Evolutionary conservation across 2,329 filamentous ascomycete species (phyloP), one percentile per base, ranked within the genome.

Genomic region (Nigrospora oryzae): DNA sequence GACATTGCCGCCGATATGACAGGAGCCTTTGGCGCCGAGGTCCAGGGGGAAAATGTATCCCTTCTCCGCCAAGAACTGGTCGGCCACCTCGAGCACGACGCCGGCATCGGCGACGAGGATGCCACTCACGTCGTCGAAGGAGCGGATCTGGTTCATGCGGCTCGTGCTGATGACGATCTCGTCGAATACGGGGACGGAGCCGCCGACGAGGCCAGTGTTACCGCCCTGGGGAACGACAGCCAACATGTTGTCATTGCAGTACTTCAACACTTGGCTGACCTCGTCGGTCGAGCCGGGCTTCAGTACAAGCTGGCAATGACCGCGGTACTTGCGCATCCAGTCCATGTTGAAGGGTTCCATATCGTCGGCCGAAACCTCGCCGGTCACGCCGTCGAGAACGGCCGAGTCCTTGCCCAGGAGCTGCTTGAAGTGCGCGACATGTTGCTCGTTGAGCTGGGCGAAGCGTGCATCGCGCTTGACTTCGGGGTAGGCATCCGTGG

Each of bases 271-370:
- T 67, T 85, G 78, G 77, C 89, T 95, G 56, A 97, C 87, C 66
- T 98, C 84, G 57, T 91, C 83, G 1, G 88, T 91, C 14, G 80
- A 85, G 42, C 76, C 79, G 11, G 93, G 93, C 68, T 89, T 94
- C 50, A 98, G 70, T 5, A 97, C 89, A 23, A 98, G 71, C 59
- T 83, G 81, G 49, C 87, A 82, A 66, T 96, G 89, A 30, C 93
- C 94, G 49, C 87, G 83, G 71, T 95, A 98, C 69, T 98, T 98
- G 66, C 87, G 84, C 90, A 98, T 96, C 93, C 94, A 98, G 69
- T 98, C 93, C 61, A 83, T 81, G 67, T 98, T 98, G 75, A 89
- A 98, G 8, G 86, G 79, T 62, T 93, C 88, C 52, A 97, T 75
- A 61, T 97, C 93, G 56, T 87, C 86, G 3, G 74, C 69, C 13